Conservation (phyloP, 169 alveolate genomes). For the Plasmodium blacklocki region DNA sequence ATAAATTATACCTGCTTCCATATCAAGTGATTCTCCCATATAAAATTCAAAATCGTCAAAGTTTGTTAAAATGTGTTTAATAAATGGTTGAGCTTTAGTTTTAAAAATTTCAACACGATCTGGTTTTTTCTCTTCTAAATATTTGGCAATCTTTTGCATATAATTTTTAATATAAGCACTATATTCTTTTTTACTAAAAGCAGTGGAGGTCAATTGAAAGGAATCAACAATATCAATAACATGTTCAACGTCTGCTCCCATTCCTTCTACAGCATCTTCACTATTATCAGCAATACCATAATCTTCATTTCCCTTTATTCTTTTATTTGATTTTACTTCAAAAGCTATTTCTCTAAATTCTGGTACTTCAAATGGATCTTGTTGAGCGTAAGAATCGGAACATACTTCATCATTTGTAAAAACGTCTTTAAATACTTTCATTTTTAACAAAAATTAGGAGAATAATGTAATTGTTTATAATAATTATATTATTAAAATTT, state of each 20-base stretch:
- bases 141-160: conserved; percentile 89
- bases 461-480: neutral
- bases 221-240: conserved; percentile 94
- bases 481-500: conserved; percentile 1
- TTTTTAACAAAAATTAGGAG: conserved; percentile 32
- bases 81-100: conserved; percentile 90
- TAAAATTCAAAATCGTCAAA: conserved; percentile 94
- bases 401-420: conserved; percentile 93
- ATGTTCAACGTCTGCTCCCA: conserved; percentile 89
- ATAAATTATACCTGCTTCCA: conserved; percentile 91
- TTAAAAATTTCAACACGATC: conserved; percentile 93
- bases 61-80: conserved; percentile 91
- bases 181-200: conserved; percentile 93
- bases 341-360: conserved; percentile 90
- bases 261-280: conserved; percentile 89
- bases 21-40: conserved; percentile 93
- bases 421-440: conserved; percentile 91
- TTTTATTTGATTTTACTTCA: conserved; percentile 90
- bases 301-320: conserved; percentile 92
- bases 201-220: conserved; percentile 91
- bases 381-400: conserved; percentile 92
- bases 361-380: conserved; percentile 89
- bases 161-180: conserved; percentile 92
- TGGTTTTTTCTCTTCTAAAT: conserved; percentile 91
- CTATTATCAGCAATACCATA: conserved; percentile 93